These are phyloP conservation scores for Neurospora sp. DNA, from an alignment of 495 filamentous ascomycete genomes.

Conservation along the genomic window DNA sequence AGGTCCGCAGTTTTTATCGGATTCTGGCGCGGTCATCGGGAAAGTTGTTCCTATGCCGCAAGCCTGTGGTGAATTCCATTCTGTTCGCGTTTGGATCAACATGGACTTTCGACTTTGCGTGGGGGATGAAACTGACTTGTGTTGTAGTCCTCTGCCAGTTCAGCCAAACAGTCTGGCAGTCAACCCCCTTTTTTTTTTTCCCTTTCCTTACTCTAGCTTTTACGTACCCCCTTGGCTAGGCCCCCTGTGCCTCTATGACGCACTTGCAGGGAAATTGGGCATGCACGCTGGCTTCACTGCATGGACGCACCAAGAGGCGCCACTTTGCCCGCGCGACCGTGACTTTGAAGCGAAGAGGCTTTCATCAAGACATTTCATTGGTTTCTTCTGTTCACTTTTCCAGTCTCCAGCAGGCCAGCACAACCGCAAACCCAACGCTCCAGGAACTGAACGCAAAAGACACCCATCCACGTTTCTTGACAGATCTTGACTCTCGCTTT, in stretches of 20 bases:
- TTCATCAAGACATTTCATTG: background rate
- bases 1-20: background rate
- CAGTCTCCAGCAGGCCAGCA: background rate
- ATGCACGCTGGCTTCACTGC: conserved; percentile 4
- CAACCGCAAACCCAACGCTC: background rate
- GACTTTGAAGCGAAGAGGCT: background rate
- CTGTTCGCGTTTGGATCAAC: background rate
- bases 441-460: background rate
- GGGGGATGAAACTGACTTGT: too few relatives aligned
- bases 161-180: background rate
- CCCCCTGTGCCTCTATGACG: conserved; percentile 20
- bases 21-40: background rate
- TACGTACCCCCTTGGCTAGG: background rate
- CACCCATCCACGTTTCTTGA: background rate
- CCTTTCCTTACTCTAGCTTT: background rate
- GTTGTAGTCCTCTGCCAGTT: background rate
- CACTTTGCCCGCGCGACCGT: conserved; percentile 9
- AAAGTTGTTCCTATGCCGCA: background rate
- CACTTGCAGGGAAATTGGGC: conserved; percentile 12
- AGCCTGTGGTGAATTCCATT: background rate
- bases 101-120: background rate
- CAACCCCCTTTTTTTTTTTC: background rate
- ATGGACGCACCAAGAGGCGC: conserved; percentile 12
- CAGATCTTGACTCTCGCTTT: background rate
- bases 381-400: background rate